Evolutionary conservation across 2,329 filamentous ascomycete genomes (phyloP), one percentile per base, ranked within the genome.

Genomic region (Aspergillus fischeri): DNA sequence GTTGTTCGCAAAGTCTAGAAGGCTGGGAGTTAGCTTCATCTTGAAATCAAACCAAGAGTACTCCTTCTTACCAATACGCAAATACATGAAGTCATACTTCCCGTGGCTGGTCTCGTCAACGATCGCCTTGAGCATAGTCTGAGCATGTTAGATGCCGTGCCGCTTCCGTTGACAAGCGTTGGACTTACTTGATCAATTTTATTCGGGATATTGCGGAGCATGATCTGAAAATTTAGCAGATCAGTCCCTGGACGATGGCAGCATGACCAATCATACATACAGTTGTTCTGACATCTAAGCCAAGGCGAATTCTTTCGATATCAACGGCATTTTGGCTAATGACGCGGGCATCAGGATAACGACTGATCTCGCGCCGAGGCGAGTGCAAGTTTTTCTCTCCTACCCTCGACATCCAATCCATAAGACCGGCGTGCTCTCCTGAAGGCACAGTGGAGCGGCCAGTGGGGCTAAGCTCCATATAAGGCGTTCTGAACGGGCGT

Each of bases 121-220:
- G 55, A 95, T 87, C 0, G 80, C 75, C 78, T 95, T 95, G 17
- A 97, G 77, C 78, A 89, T 87, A 0, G 81, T 78, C 73, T 91
- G 54, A 28, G 45, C 69, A 49, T 69, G 65, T 59, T 38, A 59
- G 32, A 29, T 21, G 27, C 29, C 17, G 35, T 41, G 52, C 24
- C 17, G 35, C 9, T 8, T 6, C 28, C 8, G 21, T 21, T 11
- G 28, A n/a, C 17, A 50, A n/a, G n/a, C 3, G 42, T 20, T 53
- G 11, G 66, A 20, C 74, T 61, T 72, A 79, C 77, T 69, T 79
- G 86, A 66, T 91, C 85, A 55, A 96, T 87, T 66, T 92, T 91
- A 76, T 96, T 96, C 1, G 93, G 93, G 49, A 97, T 93, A 71
- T 97, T 97, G 42, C 93, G 87, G 32, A 97, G 76, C 93, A 97